Base-by-base conservation (phyloP, 306 rosid species). In the Senna tora region DNA sequence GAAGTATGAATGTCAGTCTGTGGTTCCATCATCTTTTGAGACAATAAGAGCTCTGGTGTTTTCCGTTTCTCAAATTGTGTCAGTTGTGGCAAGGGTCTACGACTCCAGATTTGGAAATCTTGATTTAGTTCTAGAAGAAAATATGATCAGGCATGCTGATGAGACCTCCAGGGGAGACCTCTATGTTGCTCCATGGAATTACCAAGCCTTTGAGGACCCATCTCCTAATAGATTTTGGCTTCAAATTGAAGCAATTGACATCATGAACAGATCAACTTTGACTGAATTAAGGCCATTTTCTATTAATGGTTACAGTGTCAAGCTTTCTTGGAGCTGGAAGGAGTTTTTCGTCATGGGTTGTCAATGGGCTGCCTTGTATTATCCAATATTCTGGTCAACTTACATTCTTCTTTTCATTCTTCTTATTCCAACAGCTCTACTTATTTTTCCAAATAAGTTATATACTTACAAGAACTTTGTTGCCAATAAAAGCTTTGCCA, bases 281-380 rank as follows among this genome's bases (percentile, higher is more conserved):
- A 83, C 89, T 52, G 95, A 94, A 33, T 73, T 91, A 43, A 86
- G 92, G 84, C 99, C 99, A 3, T 91, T 94, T 86, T 94, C 99
- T 49, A 53, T 94, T 59, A 94, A 86, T 42, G 90, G 99, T 79
- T 88, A 81, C 15, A 79, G 70, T 63, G 38, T 80, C 54, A 83
- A 73, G 84, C n/a, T 83, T 79, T 83, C 96, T 12, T 91, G 97
- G 98, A 86, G 91, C 73, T 94, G 99, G 99, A 86, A 51, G 73
- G 99, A 91, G 81, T 91, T 94, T 81, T 55, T 64, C 39, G 91
- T 91, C 75, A 91, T 94, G 97, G 97, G 97, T 41, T 82, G 87
- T 77, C 97, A 94, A 81, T 94, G 90, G 96, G 85, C 86, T 68
- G 76, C 91, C 69, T 65, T 91, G 28, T 94, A 89, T 73, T 89